Base-by-base conservation (phyloP, 768 basidiomycete genomes). In the Hygrophoropsis aurantiaca region DNA sequence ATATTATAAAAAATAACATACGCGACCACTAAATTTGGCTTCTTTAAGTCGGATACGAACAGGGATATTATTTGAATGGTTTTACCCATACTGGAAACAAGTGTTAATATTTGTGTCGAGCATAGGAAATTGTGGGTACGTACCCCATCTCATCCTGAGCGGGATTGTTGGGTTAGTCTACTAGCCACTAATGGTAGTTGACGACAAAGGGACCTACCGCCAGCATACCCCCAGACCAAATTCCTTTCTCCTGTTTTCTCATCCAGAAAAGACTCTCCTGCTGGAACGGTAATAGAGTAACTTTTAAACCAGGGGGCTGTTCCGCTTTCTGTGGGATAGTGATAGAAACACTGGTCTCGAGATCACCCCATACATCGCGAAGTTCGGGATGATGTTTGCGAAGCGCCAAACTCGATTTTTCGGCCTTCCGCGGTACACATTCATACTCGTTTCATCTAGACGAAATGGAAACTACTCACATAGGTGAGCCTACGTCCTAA, bases 51-150 rank as follows among this genome's bases (percentile, higher is more conserved):
- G 1, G 87, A 82, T 4, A 94, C 81, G 30, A 99, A 75, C 32
- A 98, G 75, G 1, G 94, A 79, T 41, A 99, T 94, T 54, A 94
- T 92, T 62, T 99, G 97, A 49, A 99, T 98, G 0, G 95, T 99
- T 68, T 94, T 93, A 11, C 88, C 89, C 90, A 94, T 92, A 16
- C 88, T 87, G 53, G 35, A 42, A 30, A 8, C 15, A n/a, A 33
- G 52, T 54, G 18, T 51, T 47, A 48, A 40, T 23, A 11, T 26
- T n/a, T 42, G 46, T 55, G 39, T 46, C 47, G 30, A 8, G 43
- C 23, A 42, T 36, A 42, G 9, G 24, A 32, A 46, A 26, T 24
- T 10, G 11, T 8, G 13, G 32, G 21, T 32, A 57, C 78, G 66
- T 75, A 84, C 90, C 92, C 93, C 90, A 93, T 93, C 67, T 93